These are phyloP conservation scores for Lactifluus subvellereus DNA, from an alignment of 768 basidiomycete genomes.

Conservation along the genomic window DNA sequence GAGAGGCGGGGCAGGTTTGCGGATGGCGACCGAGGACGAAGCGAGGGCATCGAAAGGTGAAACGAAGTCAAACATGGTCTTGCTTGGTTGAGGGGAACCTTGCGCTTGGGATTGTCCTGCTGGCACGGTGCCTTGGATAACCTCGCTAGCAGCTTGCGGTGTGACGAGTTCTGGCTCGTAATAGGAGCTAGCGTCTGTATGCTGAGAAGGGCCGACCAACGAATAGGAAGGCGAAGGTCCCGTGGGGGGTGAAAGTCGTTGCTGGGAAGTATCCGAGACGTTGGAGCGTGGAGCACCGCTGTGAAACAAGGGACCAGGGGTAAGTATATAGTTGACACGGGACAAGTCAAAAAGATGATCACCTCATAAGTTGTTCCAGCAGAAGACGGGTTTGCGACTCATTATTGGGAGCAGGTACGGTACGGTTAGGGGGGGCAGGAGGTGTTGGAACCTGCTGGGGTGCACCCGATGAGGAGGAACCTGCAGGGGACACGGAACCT, in stretches of 20 bases:
- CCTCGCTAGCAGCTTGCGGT: constrained; percentile 24
- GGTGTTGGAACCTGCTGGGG: constrained; percentile 67
- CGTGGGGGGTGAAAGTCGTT: constrained; percentile 15
- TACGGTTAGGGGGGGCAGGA: constrained; percentile 50
- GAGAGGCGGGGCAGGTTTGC: constrained; percentile 56
- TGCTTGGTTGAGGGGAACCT: constrained; percentile 61
- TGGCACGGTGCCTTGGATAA: constrained; percentile 17
- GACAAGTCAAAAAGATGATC: constrained; percentile 24
- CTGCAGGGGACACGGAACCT: constrained; percentile 42
- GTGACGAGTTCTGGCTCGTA: constrained; percentile 23
- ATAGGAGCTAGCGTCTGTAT: constrained; percentile 19
- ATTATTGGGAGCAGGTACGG: constrained; percentile 47
- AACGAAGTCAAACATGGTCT: constrained; percentile 81
- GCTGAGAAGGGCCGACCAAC: constrained; percentile 10
- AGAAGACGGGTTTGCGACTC: constrained; percentile 69
- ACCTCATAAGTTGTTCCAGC: constrained; percentile 83
- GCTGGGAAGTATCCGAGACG: constrained; percentile 13
- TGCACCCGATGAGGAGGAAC: constrained; percentile 30
- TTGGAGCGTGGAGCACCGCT: constrained; percentile 21
- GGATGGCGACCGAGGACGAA: constrained; percentile 43
- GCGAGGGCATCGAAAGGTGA: constrained; percentile 79
- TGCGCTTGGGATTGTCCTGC: constrained; percentile 33
- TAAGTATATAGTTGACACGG: constrained; percentile 3
- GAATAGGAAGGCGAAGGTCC: constrained; percentile 20
- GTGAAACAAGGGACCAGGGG: neutral